phyloP scores from a whole-genome alignment of 164 flowering plant genomes.

The Malania oleifera region DNA sequence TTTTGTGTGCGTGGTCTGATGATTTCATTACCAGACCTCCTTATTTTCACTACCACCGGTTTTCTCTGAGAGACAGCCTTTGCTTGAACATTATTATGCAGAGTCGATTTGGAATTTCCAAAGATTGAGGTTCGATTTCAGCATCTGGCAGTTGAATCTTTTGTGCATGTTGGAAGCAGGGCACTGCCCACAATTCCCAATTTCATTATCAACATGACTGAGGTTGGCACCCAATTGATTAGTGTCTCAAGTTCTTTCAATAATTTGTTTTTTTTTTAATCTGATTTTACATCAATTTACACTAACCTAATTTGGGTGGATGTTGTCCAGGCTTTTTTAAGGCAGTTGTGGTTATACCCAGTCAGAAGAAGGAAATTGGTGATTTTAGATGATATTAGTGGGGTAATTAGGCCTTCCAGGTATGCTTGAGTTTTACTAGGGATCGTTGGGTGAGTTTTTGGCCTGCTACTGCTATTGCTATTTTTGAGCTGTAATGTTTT shows the following conservation, averaged over 20 bases:
- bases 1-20: too few relatives aligned
- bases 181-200: conserved; percentile 96
- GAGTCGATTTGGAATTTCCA: conserved; percentile 84
- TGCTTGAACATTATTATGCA: conserved; percentile 22
- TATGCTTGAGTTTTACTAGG: conserved; percentile 11
- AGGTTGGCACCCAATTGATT: conserved; percentile 37
- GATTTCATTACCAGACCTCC: not conserved
- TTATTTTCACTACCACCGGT: not conserved
- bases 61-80: not conserved
- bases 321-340: conserved; percentile 55
- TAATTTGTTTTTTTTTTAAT: conserved; percentile 3
- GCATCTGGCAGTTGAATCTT: conserved; percentile 64
- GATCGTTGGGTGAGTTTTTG: not conserved
- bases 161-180: conserved; percentile 80
- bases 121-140: conserved; percentile 86
- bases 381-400: conserved; percentile 68
- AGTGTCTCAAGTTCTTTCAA: not conserved
- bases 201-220: conserved; percentile 73
- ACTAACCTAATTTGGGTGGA: not conserved
- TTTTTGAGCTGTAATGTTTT: conserved; percentile 1
- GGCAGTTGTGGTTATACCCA: conserved; percentile 51
- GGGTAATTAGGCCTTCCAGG: conserved; percentile 91
- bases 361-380: conserved; percentile 55
- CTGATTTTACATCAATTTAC: not conserved
- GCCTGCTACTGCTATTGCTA: not conserved